phyloP scores from a whole-genome alignment of 2,329 filamentous ascomycete genomes.

The Sclerotinia sclerotiorum region DNA sequence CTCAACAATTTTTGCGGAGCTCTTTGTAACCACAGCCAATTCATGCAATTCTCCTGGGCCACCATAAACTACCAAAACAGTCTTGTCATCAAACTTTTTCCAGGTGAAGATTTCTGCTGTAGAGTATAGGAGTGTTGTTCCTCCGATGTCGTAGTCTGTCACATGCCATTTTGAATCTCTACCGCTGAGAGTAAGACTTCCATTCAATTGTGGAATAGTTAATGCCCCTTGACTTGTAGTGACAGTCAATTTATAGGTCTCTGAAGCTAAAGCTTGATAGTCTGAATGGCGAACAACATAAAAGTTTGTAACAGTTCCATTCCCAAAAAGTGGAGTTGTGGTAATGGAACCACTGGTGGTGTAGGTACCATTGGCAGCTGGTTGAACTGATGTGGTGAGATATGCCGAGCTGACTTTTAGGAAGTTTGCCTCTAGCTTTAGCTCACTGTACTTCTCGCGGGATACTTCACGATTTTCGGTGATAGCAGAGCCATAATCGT shows the following conservation, averaged over 20 bases:
- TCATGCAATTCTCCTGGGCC: conserved; percentile 63
- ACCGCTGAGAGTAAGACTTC: conserved; percentile 56
- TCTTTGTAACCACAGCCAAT: conserved; percentile 49
- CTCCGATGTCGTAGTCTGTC: conserved; percentile 63
- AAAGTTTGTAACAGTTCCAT: conserved; percentile 56
- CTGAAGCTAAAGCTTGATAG: conserved; percentile 58
- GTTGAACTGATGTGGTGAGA: conserved; percentile 57
- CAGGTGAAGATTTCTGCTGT: conserved; percentile 70
- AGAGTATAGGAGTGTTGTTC: conserved; percentile 62
- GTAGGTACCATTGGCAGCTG: conserved; percentile 47
- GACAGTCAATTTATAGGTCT: conserved; percentile 63
- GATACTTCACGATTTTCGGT: conserved; percentile 66
- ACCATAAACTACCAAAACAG: conserved; percentile 63
- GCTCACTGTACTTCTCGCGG: conserved; percentile 76
- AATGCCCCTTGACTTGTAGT: conserved; percentile 57
- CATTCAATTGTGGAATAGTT: conserved; percentile 58
- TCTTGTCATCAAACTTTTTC: conserved; percentile 61
- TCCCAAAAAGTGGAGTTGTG: conserved; percentile 60
- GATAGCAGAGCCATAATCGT: conserved; percentile 61
- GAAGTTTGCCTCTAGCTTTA: conserved; percentile 76
- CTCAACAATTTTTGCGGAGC: conserved; percentile 40
- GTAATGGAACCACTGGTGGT: conserved; percentile 51
- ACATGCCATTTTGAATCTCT: conserved; percentile 69
- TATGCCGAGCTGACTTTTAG: conserved; percentile 70
- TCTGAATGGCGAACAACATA: conserved; percentile 66